phyloP scores from a whole-genome alignment of 1,139 yeast genomes.

The Yamadazyma membranifaciens region DNA sequence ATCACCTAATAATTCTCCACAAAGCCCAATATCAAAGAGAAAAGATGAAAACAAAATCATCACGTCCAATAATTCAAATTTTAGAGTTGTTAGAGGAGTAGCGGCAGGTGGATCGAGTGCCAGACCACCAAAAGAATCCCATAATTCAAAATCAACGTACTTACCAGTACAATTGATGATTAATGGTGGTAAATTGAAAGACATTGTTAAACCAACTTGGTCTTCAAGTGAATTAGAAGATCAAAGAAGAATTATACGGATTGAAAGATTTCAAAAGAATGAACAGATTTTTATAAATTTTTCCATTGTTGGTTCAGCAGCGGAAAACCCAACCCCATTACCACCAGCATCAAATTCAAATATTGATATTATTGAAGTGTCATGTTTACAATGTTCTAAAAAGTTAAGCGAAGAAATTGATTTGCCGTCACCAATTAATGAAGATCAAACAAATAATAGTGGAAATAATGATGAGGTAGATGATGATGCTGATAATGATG shows the following conservation, averaged over 20 bases:
- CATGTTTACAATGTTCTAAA: slow-evolving; percentile 48
- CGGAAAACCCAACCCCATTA: slow-evolving; percentile 41
- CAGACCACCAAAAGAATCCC: slow-evolving; percentile 50
- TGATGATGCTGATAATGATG: not conserved
- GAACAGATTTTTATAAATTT: slow-evolving; percentile 48
- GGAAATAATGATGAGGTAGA: not conserved
- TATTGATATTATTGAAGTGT: slow-evolving; percentile 56
- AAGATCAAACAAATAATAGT: slow-evolving; percentile 9
- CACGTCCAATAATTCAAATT: slow-evolving; percentile 17
- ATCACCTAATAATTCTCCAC: not conserved
- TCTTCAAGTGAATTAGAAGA: slow-evolving; percentile 42
- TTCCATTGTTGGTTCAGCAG: slow-evolving; percentile 51
- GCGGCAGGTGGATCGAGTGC: slow-evolving; percentile 60
- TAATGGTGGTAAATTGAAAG: slow-evolving; percentile 43
- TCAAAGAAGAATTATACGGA: slow-evolving; percentile 54
- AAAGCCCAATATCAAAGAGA: slow-evolving; percentile 4
- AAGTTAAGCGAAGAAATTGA: slow-evolving; percentile 20
- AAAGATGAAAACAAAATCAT: slow-evolving; percentile 17
- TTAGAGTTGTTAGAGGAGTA: slow-evolving; percentile 52
- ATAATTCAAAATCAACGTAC: slow-evolving; percentile 31
- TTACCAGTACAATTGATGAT: slow-evolving; percentile 48
- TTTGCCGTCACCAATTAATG: slow-evolving; percentile 24
- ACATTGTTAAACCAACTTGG: slow-evolving; percentile 55
- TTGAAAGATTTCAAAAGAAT: slow-evolving; percentile 53
- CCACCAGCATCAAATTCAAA: slow-evolving; percentile 33